Conservation (phyloP, 257 asterid genomes). For the Avicennia marina region DNA sequence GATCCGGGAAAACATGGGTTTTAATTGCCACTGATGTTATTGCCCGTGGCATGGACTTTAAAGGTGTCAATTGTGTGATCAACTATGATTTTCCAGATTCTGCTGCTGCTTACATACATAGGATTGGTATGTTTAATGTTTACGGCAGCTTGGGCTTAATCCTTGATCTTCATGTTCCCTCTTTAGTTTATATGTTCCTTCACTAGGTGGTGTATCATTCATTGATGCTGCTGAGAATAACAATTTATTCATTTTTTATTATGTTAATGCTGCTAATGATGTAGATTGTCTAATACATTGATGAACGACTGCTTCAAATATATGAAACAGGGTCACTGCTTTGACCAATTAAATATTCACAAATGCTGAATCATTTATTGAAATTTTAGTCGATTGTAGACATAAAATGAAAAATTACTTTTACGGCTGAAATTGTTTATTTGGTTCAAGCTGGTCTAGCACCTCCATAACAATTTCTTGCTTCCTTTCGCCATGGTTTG, state of each 20-base stretch:
- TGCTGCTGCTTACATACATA: constrained; percentile 75
- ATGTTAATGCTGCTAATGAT: background rate
- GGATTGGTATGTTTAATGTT: constrained; percentile 58
- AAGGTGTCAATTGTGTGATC: constrained; percentile 84
- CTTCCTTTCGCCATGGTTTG: too few relatives aligned
- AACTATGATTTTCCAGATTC: constrained; percentile 93
- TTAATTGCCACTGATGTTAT: constrained; percentile 87
- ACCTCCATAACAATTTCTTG: too few relatives aligned
- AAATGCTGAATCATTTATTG: background rate
- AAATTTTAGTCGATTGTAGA: too few relatives aligned
- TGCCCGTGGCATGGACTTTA: constrained; percentile 97
- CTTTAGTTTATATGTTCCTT: background rate
- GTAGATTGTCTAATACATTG: background rate
- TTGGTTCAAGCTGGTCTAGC: too few relatives aligned
- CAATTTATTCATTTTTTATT: too few relatives aligned
- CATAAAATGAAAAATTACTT: too few relatives aligned
- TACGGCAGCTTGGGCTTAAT: background rate
- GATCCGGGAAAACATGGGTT: constrained; percentile 94
- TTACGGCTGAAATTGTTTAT: too few relatives aligned
- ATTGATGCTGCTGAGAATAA: too few relatives aligned
- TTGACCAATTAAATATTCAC: background rate
- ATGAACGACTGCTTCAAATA: background rate
- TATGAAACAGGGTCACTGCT: background rate
- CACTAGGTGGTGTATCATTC: too few relatives aligned
- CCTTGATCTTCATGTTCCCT: background rate